phyloP scores from a whole-genome alignment of 2,329 filamentous ascomycete genomes.

The Seiridium unicorne region DNA sequence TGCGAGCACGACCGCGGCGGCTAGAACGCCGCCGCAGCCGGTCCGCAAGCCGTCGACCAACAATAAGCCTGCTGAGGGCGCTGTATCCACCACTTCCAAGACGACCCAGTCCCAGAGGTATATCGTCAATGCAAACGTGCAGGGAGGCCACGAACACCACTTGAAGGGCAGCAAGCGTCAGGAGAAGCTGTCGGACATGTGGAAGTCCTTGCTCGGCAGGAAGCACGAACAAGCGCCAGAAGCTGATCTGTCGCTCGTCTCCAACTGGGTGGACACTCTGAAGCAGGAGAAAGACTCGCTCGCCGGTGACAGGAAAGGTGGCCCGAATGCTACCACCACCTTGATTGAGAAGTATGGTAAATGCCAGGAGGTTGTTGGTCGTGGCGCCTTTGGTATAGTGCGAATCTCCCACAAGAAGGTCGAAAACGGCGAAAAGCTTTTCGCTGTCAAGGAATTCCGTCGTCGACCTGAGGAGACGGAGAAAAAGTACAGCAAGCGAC shows the following conservation, averaged over 20 bases:
- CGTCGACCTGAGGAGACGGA: slow-evolving; percentile 90
- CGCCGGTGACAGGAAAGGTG: slow-evolving; percentile 73
- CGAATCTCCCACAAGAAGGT: slow-evolving; percentile 95
- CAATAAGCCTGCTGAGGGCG: slow-evolving; percentile 28
- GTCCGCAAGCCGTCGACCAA: slow-evolving; percentile 41
- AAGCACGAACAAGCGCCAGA: slow-evolving; percentile 74
- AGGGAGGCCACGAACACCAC: slow-evolving; percentile 80
- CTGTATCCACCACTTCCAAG: slow-evolving; percentile 27
- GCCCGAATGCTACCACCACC: slow-evolving; percentile 71
- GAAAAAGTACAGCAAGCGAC: slow-evolving; percentile 95
- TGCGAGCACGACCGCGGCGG: slow-evolving; percentile 28
- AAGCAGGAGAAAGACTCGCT: slow-evolving; percentile 81
- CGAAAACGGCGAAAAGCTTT: slow-evolving; percentile 83
- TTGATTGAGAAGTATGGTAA: slow-evolving; percentile 97
- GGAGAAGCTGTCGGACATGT: slow-evolving; percentile 91
- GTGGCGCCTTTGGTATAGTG: slow-evolving; percentile 95
- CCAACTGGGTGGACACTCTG: slow-evolving; percentile 92
- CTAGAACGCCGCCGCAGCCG: slow-evolving; percentile 32
- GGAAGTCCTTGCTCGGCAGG: slow-evolving; percentile 81
- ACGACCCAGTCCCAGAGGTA: slow-evolving; percentile 45
- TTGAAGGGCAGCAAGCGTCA: slow-evolving; percentile 88
- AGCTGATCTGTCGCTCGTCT: slow-evolving; percentile 87
- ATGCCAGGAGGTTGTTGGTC: slow-evolving; percentile 94
- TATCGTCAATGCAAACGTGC: slow-evolving; percentile 44
- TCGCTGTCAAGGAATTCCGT: slow-evolving; percentile 97